These are phyloP conservation scores for Exidia glandulosa DNA, from an alignment of 768 basidiomycete genomes.

Conservation along the genomic window DNA sequence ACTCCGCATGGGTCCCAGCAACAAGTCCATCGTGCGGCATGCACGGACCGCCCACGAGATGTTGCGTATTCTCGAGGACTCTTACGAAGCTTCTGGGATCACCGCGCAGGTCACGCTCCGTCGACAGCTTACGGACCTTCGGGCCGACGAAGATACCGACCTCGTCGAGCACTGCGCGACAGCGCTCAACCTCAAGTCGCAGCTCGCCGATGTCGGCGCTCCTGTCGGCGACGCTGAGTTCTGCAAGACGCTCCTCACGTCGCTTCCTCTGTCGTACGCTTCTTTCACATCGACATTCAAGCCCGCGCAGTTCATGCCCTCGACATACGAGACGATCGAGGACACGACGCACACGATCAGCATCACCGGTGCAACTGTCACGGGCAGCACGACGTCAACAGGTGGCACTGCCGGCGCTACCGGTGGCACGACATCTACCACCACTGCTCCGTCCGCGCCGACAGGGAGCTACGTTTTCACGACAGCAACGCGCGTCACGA, in stretches of 20 bases:
- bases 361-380: not conserved
- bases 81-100: not conserved
- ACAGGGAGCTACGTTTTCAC: not conserved
- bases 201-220: not conserved
- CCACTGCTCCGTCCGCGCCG: not conserved
- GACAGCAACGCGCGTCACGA: no score
- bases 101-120: not conserved
- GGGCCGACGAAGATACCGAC: not conserved
- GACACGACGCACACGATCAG: not conserved
- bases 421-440: not conserved
- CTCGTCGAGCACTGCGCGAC: not conserved
- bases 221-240: not conserved
- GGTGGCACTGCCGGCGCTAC: not conserved
- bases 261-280: not conserved
- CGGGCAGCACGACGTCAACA: not conserved
- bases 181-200: not conserved
- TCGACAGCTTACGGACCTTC: not conserved
- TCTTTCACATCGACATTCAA: not conserved
- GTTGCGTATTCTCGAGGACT: not conserved
- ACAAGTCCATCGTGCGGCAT: not conserved
- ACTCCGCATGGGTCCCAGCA: not conserved
- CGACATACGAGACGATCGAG: not conserved
- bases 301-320: not conserved
- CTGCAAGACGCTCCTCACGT: not conserved
- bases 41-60: not conserved